Percentiles rank a stretch among this genome's conserved stretches.
Evolutionary conservation across 257 asterid genomes (phyloP).

Genomic region (Petunia axillaris): DNA sequence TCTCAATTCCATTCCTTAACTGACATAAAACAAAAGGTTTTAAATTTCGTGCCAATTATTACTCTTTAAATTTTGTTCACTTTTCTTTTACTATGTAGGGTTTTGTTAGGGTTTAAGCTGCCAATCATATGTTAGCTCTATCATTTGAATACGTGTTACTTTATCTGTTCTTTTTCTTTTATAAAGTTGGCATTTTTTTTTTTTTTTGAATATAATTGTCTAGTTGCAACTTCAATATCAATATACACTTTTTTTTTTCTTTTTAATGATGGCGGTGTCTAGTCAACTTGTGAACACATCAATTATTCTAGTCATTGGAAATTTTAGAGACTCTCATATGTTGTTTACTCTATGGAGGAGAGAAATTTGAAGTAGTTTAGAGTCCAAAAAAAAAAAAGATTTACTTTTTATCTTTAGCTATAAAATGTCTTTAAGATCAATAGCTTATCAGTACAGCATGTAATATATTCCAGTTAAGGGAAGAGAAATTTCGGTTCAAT

Average conservation of each 20-base stretch:
- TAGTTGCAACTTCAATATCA: not conserved
- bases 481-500: not conserved
- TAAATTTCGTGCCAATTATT: not conserved
- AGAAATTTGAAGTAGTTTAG: not conserved
- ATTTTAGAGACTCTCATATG: not conserved
- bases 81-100: slow-evolving; percentile 27
- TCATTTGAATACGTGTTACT: not conserved
- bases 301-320: not conserved
- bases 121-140: not conserved
- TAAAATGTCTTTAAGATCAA: not conserved
- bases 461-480: not conserved
- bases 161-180: not conserved
- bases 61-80: not conserved
- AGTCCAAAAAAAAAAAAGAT: not conserved
- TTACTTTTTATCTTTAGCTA: not conserved
- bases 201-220: not conserved
- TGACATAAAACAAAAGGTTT: slow-evolving; percentile 46
- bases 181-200: not conserved
- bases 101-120: slow-evolving; percentile 41
- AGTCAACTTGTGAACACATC: not conserved
- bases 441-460: not conserved
- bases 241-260: not conserved
- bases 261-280: not conserved
- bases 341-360: not conserved
- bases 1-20: slow-evolving; percentile 39